Percentiles rank a stretch among this genome's conserved stretches.
Evolutionary conservation across 768 basidiomycete genomes (phyloP).

Genomic region (Russula abietina): DNA sequence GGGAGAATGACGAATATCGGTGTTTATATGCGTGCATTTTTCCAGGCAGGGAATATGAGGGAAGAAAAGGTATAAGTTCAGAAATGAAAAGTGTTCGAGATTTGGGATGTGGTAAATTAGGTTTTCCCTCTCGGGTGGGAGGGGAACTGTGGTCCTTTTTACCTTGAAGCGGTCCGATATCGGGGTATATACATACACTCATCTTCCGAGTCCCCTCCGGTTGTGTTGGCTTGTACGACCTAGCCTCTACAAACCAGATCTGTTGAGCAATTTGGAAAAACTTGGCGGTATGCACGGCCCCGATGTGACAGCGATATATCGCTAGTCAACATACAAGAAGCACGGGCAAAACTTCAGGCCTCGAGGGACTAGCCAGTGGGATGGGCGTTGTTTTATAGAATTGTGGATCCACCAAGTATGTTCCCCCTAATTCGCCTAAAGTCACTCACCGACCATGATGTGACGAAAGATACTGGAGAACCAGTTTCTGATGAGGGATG

Average conservation of each 20-base stretch:
- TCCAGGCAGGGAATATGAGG: too few species aligned
- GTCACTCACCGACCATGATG: slow-evolving; percentile 46
- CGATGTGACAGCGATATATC: slow-evolving; percentile 39
- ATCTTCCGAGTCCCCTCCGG: too few species aligned
- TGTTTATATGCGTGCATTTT: too few species aligned
- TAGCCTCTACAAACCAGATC: slow-evolving; percentile 35
- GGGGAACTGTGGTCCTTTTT: too few species aligned
- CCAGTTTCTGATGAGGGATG: slow-evolving; percentile 53
- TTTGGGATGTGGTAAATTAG: too few species aligned
- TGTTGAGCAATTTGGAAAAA: slow-evolving; percentile 53
- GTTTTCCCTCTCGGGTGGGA: too few species aligned
- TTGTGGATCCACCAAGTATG: slow-evolving; percentile 77
- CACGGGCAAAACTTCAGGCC: slow-evolving; percentile 58
- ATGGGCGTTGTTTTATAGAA: slow-evolving; percentile 80
- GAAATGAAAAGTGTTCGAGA: too few species aligned
- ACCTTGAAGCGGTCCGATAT: too few species aligned
- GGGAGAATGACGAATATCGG: too few species aligned
- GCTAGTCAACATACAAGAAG: slow-evolving; percentile 51
- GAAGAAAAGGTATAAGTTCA: too few species aligned
- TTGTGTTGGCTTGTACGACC: neutral
- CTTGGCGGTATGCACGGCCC: slow-evolving; percentile 46
- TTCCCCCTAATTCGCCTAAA: slow-evolving; percentile 29
- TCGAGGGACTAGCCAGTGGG: slow-evolving; percentile 56
- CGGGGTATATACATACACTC: too few species aligned
- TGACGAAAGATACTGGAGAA: slow-evolving; percentile 51